Conservation (phyloP, 352 stramenopile genomes). For the Pythium rishiriense region DNA sequence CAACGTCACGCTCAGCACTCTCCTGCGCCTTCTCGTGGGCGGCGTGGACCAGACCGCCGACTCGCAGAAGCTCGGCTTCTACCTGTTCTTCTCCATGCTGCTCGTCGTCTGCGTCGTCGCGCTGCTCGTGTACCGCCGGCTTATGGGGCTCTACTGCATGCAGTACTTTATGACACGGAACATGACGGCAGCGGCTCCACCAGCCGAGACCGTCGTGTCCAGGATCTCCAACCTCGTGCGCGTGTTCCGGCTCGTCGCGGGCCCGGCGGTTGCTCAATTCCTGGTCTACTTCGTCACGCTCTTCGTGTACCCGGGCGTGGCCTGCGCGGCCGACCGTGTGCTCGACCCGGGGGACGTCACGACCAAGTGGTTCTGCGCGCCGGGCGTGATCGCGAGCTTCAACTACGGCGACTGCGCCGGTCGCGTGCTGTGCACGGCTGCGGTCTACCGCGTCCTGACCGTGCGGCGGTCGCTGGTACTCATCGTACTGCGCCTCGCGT, state of each 20-base stretch:
- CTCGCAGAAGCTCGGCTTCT: conserved; percentile 45
- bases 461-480: conserved; percentile 45
- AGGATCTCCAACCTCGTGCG: conserved; percentile 43
- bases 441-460: conserved; percentile 58
- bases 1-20: conserved; percentile 55
- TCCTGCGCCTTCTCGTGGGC: conserved; percentile 49
- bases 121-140: conserved; percentile 41
- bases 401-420: conserved; percentile 70
- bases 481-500: conserved; percentile 48
- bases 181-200: conserved; percentile 29
- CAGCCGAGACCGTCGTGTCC: conserved; percentile 26
- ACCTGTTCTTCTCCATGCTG: conserved; percentile 61
- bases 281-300: conserved; percentile 65
- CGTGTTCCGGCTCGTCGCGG: conserved; percentile 50
- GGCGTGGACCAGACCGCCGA: conserved; percentile 40
- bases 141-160: conserved; percentile 40
- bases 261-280: conserved; percentile 52
- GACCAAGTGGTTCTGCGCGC: conserved; percentile 52
- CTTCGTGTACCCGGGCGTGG: conserved; percentile 50
- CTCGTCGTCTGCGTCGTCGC: conserved; percentile 53
- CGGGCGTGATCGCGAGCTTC: conserved; percentile 57
- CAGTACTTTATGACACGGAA: conserved; percentile 59
- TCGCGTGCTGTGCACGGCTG: conserved; percentile 44
- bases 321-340: conserved; percentile 35
- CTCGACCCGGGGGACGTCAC: conserved; percentile 12